These are phyloP conservation scores for Ceratocystis variospora DNA, from an alignment of 2,329 filamentous ascomycete species.

Conservation along the genomic window DNA sequence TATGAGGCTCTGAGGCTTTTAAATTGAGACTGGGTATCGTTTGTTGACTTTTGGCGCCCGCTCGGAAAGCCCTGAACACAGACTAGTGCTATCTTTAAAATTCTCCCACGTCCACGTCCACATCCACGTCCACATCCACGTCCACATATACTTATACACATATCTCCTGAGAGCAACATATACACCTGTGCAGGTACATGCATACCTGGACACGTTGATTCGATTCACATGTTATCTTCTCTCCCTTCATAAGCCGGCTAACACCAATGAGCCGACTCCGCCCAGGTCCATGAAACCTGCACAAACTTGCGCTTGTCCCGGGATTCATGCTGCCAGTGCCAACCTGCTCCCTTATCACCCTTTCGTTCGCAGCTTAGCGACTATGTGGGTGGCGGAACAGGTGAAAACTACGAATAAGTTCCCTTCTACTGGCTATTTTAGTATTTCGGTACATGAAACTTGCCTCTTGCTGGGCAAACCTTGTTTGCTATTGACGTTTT, in stretches of 20 bases:
- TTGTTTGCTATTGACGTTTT: conserved; percentile 1
- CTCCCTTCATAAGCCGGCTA: background rate
- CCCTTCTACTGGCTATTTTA: background rate
- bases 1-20: conserved; percentile 19
- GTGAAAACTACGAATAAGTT: background rate
- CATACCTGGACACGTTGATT: background rate
- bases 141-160: background rate
- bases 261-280: background rate
- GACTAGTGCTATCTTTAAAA: background rate
- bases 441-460: conserved; percentile 1
- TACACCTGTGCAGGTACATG: background rate
- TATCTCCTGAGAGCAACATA: background rate
- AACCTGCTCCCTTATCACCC: background rate
- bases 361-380: no score
- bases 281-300: background rate
- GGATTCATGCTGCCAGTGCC: background rate
- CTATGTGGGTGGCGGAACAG: background rate
- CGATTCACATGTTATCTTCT: background rate
- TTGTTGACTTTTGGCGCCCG: background rate
- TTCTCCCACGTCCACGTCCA: background rate
- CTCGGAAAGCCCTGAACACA: background rate
- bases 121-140: background rate
- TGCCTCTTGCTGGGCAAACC: background rate
- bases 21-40: background rate
- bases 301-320: background rate